phyloP scores from a whole-genome alignment of 495 filamentous ascomycete species.

The Darksidea phi region DNA sequence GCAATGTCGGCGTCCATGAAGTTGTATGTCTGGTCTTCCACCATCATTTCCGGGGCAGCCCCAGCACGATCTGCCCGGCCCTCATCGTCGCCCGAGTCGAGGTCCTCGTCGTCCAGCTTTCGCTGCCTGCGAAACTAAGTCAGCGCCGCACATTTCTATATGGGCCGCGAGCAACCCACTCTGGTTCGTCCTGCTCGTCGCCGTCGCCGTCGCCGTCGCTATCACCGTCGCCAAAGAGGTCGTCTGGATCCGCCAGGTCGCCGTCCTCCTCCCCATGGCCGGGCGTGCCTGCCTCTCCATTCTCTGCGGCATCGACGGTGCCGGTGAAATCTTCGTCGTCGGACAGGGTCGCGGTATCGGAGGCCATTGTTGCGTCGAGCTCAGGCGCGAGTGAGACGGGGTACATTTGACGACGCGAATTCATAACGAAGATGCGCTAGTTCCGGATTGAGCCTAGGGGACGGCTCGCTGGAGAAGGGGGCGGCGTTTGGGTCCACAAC shows the following conservation, averaged over 20 bases:
- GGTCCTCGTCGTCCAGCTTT: conserved; percentile 67
- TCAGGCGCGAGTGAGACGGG: no score
- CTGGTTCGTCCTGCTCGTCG: conserved; percentile 40
- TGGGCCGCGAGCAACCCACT: conserved; percentile 27
- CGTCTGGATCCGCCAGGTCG: conserved; percentile 37
- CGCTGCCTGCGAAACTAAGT: conserved; percentile 46
- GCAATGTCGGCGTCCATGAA: conserved; percentile 41
- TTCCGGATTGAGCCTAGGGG: no score
- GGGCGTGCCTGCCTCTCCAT: conserved; percentile 26
- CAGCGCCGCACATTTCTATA: conserved; percentile 39
- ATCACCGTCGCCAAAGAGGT: conserved; percentile 47
- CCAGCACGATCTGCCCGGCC: conserved; percentile 52
- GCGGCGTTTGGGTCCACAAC: no score
- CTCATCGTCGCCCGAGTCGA: conserved; percentile 78
- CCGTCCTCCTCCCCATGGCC: conserved; percentile 28
- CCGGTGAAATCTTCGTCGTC: conserved; percentile 36
- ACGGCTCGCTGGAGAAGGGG: no score
- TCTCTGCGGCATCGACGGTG: conserved; percentile 23
- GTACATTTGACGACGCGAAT: no score
- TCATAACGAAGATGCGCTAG: no score
- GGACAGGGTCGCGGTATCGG: conserved; percentile 29
- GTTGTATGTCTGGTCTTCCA: conserved; percentile 33
- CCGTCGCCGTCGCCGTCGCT: conserved; percentile 38
- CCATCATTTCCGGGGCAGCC: conserved; percentile 27
- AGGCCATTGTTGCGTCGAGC: conserved; percentile 34